A percentile compares a stretch with the other conserved stretches of the same genome.
phyloP scores from a whole-genome alignment of 768 basidiomycete genomes.

The Leccinum disarticulatum region DNA sequence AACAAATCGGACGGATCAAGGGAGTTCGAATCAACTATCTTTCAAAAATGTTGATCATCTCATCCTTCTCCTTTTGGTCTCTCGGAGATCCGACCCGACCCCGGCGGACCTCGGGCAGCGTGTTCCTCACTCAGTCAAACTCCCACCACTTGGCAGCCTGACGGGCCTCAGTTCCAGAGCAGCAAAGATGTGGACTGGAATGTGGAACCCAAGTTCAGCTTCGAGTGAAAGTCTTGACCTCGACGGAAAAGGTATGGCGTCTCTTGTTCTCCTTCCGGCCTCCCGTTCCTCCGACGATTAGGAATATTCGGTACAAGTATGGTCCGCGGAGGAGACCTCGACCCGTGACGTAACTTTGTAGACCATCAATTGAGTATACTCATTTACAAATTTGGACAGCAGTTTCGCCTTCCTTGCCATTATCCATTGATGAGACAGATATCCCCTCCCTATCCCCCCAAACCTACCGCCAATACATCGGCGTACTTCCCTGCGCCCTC shows the following conservation, averaged over 20 bases:
- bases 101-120: not conserved
- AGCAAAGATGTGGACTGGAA: not conserved
- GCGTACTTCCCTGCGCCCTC: slow-evolving; percentile 32
- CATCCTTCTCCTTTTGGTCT: not conserved
- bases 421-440: not conserved
- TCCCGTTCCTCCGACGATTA: not conserved
- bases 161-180: not conserved
- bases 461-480: slow-evolving; percentile 37
- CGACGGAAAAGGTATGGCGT: not conserved
- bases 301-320: not conserved
- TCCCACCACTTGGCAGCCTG: not conserved
- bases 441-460: not conserved
- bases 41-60: not conserved
- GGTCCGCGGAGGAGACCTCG: not conserved
- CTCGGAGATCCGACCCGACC: not conserved
- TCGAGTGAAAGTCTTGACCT: not conserved
- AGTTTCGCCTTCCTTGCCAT: not conserved
- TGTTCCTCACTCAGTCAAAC: not conserved
- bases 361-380: not conserved
- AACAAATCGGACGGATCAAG: no score
- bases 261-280: not conserved
- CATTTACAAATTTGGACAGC: not conserved
- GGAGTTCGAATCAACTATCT: no score
- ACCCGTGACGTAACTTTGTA: no score
- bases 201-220: not conserved